Evolutionary conservation across 176 grass and related monocot genomes (phyloP).

Genomic region (Avena sativa): DNA sequence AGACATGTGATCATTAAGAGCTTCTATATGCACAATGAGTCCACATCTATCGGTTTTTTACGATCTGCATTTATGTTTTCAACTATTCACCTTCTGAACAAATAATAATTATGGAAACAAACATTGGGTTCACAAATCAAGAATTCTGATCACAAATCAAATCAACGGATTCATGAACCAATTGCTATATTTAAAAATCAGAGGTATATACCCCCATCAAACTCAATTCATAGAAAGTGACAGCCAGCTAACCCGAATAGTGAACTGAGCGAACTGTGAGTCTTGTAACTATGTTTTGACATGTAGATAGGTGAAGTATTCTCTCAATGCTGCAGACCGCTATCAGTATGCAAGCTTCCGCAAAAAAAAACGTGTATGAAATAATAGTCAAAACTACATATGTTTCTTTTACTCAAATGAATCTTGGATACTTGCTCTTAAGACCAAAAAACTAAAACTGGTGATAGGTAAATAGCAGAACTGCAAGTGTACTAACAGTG

Average conservation of each 20-base stretch:
- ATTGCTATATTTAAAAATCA: not conserved
- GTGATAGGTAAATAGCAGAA: slow-evolving; percentile 16
- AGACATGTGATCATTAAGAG: not conserved
- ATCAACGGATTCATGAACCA: not conserved
- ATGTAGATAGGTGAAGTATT: not conserved
- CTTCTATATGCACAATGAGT: not conserved
- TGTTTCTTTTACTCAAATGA: not conserved
- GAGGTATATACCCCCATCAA: not conserved
- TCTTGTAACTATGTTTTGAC: not conserved
- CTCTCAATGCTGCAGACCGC: not conserved
- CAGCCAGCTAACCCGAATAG: not conserved
- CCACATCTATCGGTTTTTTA: not conserved
- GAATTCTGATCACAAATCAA: not conserved
- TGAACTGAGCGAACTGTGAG: not conserved
- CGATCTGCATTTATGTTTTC: not conserved
- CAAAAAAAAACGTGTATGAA: not conserved
- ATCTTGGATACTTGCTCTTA: slow-evolving; percentile 21
- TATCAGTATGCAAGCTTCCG: not conserved
- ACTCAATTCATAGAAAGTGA: not conserved
- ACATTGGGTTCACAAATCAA: not conserved
- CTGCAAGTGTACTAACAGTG: not conserved
- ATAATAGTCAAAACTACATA: not conserved
- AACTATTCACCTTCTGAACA: not conserved
- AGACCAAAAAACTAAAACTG: slow-evolving; percentile 8
- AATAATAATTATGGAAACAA: not conserved